Percentiles rank a stretch among this genome's conserved stretches.
These are phyloP conservation scores for Trypanosoma congolense DNA, from an alignment of 208 protist genomes.

Conservation along the genomic window DNA sequence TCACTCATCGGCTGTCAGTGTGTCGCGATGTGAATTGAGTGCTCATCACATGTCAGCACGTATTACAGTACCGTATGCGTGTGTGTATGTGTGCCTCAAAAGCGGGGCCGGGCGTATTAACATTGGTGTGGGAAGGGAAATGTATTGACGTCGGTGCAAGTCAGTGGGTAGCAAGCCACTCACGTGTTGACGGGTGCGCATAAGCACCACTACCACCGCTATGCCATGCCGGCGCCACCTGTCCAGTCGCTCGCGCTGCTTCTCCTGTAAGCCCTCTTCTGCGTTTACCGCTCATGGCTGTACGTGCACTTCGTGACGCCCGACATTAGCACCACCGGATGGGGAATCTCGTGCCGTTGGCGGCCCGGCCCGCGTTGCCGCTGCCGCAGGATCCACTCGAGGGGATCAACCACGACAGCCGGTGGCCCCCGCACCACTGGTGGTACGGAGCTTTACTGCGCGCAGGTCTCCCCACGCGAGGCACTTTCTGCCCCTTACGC, in stretches of 20 bases:
- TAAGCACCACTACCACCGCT: neutral
- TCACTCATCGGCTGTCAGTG: slow-evolving; percentile 22
- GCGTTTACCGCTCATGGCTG: slow-evolving; percentile 32
- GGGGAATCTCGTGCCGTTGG: slow-evolving; percentile 15
- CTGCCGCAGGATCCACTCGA: slow-evolving; percentile 27
- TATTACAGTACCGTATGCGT: neutral
- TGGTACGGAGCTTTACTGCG: slow-evolving; percentile 30
- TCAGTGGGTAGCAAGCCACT: neutral
- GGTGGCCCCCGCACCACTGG: slow-evolving; percentile 23
- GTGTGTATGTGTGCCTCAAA: slow-evolving; percentile 2
- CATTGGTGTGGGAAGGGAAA: too few species aligned
- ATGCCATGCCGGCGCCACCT: slow-evolving; percentile 6
- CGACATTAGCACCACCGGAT: slow-evolving; percentile 24
- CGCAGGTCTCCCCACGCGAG: slow-evolving; percentile 38
- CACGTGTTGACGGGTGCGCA: neutral
- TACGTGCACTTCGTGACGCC: slow-evolving; percentile 14
- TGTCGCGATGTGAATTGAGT: slow-evolving; percentile 31
- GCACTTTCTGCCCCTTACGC: slow-evolving; percentile 49
- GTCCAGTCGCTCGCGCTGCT: slow-evolving; percentile 25
- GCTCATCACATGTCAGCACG: slow-evolving; percentile 9
- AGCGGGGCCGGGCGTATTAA: too few species aligned
- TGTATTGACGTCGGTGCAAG: neutral
- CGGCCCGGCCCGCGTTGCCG: slow-evolving; percentile 21
- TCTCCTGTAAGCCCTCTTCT: slow-evolving; percentile 38
- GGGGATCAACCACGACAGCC: slow-evolving; percentile 33